Conservation (phyloP, 2,329 filamentous ascomycete genomes). For the Scedosporium boydii region DNA sequence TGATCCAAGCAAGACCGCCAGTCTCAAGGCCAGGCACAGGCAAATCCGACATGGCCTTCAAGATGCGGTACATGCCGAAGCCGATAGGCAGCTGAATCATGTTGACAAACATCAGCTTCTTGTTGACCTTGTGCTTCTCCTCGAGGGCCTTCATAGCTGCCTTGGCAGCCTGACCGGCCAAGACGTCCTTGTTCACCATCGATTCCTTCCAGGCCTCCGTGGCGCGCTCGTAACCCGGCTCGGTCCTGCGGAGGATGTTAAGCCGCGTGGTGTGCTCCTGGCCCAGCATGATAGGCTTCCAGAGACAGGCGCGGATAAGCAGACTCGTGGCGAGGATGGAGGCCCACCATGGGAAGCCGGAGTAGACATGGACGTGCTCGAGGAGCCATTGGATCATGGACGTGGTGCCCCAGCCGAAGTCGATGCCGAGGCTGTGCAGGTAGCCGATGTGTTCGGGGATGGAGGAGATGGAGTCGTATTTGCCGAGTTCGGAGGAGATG, state of each 20-base stretch:
- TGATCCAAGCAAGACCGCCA: conserved; percentile 69
- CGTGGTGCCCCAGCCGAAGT: conserved; percentile 79
- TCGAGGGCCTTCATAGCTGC: conserved; percentile 11
- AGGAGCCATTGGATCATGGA: conserved; percentile 63
- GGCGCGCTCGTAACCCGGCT: conserved; percentile 38
- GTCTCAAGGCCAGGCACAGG: conserved; percentile 71
- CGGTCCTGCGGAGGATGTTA: conserved; percentile 41
- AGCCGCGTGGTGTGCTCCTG: conserved; percentile 55
- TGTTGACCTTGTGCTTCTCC: conserved; percentile 24
- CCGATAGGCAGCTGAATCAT: conserved; percentile 54
- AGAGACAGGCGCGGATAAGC: conserved; percentile 52
- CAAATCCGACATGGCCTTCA: conserved; percentile 63
- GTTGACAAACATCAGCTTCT: conserved; percentile 25
- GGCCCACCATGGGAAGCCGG: conserved; percentile 72
- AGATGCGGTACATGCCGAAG: conserved; percentile 70
- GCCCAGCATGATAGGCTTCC: conserved; percentile 55
- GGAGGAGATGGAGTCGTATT: conserved; percentile 26
- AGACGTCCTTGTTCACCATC: conserved; percentile 19
- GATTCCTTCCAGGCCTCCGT: conserved; percentile 29
- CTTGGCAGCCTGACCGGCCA: conserved; percentile 7
- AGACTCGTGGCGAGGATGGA: conserved; percentile 60
- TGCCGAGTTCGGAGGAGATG: conserved; percentile 15
- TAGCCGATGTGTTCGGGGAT: conserved; percentile 75
- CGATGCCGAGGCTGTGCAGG: conserved; percentile 69
- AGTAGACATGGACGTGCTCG: conserved; percentile 73